A percentile compares a stretch with the other conserved stretches of the same genome.
phyloP scores from a whole-genome alignment of 2,329 filamentous ascomycete species.

The Rhynchosporium secalis region DNA sequence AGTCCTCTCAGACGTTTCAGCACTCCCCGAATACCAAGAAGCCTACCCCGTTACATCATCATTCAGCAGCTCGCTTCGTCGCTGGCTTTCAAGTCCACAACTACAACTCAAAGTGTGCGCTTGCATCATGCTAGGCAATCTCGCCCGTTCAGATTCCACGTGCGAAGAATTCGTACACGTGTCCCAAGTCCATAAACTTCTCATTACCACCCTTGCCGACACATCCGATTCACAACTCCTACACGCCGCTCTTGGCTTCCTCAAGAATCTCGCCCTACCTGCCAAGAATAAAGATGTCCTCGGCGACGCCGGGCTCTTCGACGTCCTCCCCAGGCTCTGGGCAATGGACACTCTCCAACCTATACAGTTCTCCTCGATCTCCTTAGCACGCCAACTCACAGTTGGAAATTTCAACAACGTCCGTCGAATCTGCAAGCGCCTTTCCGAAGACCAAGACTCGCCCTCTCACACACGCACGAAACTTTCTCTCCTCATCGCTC shows the following conservation, averaged over 20 bases:
- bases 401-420: constrained; percentile 55
- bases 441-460: constrained; percentile 42
- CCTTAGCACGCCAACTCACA: constrained; percentile 57
- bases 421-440: constrained; percentile 47
- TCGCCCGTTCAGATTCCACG: constrained; percentile 58
- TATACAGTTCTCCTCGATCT: constrained; percentile 60
- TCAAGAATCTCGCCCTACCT: constrained; percentile 65
- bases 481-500: constrained; percentile 43
- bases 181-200: constrained; percentile 46
- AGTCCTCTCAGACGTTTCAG: constrained; percentile 53
- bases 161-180: constrained; percentile 52
- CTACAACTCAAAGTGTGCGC: constrained; percentile 55
- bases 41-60: constrained; percentile 46
- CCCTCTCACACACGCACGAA: constrained; percentile 40
- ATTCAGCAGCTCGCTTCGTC: constrained; percentile 46
- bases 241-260: constrained; percentile 58
- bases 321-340: constrained; percentile 56
- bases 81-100: constrained; percentile 49
- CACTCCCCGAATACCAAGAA: constrained; percentile 48
- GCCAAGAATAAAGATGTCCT: constrained; percentile 54
- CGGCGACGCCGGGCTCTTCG: constrained; percentile 48
- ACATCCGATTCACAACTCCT: constrained; percentile 51
- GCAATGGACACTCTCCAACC: constrained; percentile 53
- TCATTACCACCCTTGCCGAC: constrained; percentile 49
- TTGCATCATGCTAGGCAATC: constrained; percentile 61